Evolutionary conservation across 257 asterid species (phyloP).

Genomic region (Solanum habrochaites): DNA sequence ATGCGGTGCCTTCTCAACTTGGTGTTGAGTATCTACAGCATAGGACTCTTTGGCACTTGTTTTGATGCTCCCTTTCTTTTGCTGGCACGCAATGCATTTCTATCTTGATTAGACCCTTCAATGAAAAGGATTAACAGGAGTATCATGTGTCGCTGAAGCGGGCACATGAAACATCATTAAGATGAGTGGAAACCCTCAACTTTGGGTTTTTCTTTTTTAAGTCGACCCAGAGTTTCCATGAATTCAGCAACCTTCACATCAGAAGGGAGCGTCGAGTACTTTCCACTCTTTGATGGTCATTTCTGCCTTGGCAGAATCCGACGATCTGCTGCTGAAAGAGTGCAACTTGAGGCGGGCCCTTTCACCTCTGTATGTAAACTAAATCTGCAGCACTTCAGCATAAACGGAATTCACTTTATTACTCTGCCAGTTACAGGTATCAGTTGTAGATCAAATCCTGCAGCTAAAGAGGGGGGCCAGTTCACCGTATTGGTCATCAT

Average conservation of each 20-base stretch:
- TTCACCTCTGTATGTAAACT: not conserved
- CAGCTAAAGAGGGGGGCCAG: not conserved
- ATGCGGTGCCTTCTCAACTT: slow-evolving; percentile 3
- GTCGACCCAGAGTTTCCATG: not conserved
- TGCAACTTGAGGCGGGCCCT: not conserved
- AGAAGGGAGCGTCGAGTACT: not conserved
- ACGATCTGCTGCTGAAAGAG: not conserved
- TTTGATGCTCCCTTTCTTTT: slow-evolving; percentile 6
- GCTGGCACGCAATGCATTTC: not conserved
- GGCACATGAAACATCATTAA: slow-evolving; percentile 6
- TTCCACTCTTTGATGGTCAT: not conserved
- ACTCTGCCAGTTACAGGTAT: not conserved
- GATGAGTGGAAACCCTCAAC: not conserved
- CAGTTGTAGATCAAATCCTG: not conserved
- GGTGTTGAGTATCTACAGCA: slow-evolving; percentile 1
- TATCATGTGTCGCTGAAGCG: slow-evolving; percentile 1
- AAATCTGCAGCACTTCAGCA: not conserved
- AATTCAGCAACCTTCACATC: slow-evolving; percentile 2
- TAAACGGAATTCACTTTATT: not conserved
- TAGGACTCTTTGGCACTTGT: slow-evolving; percentile 10
- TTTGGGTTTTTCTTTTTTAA: not conserved
- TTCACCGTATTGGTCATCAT: not conserved
- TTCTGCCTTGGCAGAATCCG: not conserved
- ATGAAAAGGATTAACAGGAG: slow-evolving; percentile 3
- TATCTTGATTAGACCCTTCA: slow-evolving; percentile 11